phyloP scores from a whole-genome alignment of 352 stramenopile species.

The Globisporangium apiculatum region DNA sequence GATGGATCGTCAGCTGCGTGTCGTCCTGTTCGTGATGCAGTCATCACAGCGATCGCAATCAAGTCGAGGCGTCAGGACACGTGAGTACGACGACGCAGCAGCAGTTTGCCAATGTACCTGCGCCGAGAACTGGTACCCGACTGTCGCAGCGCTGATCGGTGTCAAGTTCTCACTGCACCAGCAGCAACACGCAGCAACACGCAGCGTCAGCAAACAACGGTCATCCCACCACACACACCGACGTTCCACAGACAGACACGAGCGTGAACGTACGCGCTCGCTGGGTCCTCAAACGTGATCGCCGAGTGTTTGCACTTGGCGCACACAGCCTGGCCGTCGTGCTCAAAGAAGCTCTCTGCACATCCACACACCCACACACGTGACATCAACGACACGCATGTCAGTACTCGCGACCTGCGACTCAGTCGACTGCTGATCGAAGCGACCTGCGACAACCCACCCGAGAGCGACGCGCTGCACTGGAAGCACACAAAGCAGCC shows the following conservation, averaged over 20 bases:
- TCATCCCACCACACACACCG: too few species aligned
- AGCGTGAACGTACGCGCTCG: conserved; percentile 29
- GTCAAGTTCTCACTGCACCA: conserved; percentile 35
- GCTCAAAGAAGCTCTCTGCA: conserved; percentile 82
- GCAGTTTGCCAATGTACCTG: conserved; percentile 11
- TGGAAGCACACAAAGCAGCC: conserved; percentile 79
- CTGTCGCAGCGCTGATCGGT: conserved; percentile 44
- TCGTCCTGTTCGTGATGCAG: conserved; percentile 33
- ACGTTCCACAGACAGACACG: background rate
- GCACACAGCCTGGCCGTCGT: conserved; percentile 67
- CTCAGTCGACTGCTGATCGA: too few species aligned
- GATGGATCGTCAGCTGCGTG: conserved; percentile 78
- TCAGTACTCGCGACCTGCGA: background rate
- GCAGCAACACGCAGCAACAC: conserved; percentile 13
- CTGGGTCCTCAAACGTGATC: conserved; percentile 42
- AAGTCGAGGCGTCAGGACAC: background rate
- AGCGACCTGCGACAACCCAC: conserved; percentile 18
- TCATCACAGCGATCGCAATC: too few species aligned
- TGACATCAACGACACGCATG: conserved; percentile 4
- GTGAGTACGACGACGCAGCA: background rate
- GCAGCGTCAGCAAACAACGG: too few species aligned
- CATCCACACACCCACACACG: background rate
- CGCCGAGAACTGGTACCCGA: conserved; percentile 71
- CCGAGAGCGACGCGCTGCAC: conserved; percentile 67
- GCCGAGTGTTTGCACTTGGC: conserved; percentile 71